Conservation (phyloP, 176 grass and related monocot species). For the Carex parvula region DNA sequence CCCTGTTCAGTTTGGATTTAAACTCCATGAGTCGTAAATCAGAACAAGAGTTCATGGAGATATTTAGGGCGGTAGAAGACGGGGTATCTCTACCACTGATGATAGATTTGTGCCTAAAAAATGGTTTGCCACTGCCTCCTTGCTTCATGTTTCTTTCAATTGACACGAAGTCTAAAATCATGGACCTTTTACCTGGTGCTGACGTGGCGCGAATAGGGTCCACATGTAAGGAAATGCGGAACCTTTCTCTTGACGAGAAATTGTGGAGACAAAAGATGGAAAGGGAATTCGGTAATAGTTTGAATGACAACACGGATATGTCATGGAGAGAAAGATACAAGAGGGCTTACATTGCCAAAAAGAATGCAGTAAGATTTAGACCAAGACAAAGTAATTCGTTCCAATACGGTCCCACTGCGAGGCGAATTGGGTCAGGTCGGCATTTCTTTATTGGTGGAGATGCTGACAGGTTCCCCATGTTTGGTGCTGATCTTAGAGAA, state of each 20-base stretch:
- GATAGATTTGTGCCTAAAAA: constrained; percentile 51
- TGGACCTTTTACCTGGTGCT: constrained; percentile 49
- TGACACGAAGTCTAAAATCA: constrained; percentile 59
- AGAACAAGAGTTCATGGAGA: constrained; percentile 49
- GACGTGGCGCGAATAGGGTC: constrained; percentile 44
- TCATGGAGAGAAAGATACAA: constrained; percentile 50
- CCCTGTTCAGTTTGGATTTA: constrained; percentile 51
- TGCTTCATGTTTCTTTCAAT: constrained; percentile 74
- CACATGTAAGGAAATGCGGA: constrained; percentile 66
- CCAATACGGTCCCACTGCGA: not conserved
- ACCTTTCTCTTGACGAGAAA: constrained; percentile 58
- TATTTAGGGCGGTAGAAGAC: constrained; percentile 71
- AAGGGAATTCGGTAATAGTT: constrained; percentile 29
- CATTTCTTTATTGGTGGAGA: constrained; percentile 42
- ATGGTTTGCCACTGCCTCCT: constrained; percentile 44
- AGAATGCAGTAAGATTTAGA: constrained; percentile 12
- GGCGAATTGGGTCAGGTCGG: constrained; percentile 27
- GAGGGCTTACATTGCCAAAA: constrained; percentile 33
- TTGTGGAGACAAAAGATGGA: constrained; percentile 63
- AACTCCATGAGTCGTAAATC: constrained; percentile 14
- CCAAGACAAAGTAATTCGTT: constrained; percentile 2
- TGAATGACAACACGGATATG: constrained; percentile 4
- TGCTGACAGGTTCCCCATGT: constrained; percentile 33
- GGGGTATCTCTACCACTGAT: constrained; percentile 58
- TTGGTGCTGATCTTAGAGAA: constrained; percentile 23